phyloP scores from a whole-genome alignment of 495 filamentous ascomycete species.

The Astrothelium subdiscretum region DNA sequence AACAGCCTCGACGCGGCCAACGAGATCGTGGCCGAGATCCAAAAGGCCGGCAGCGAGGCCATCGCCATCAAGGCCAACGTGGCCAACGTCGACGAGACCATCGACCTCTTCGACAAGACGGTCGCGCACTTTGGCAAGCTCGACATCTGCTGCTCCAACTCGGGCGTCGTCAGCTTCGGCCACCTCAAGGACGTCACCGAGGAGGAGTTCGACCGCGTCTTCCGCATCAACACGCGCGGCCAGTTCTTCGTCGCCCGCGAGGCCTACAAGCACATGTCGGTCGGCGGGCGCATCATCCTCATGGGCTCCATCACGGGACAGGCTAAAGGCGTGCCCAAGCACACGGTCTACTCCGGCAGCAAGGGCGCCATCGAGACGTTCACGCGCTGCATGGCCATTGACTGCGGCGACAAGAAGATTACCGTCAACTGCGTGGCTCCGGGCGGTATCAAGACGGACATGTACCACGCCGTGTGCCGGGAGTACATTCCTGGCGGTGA shows the following conservation, averaged over 20 bases:
- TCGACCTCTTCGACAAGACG: slow-evolving; percentile 34
- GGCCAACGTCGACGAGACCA: slow-evolving; percentile 33
- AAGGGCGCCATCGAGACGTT: slow-evolving; percentile 50
- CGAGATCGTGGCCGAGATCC: slow-evolving; percentile 35
- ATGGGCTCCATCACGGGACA: slow-evolving; percentile 55
- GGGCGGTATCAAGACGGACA: slow-evolving; percentile 58
- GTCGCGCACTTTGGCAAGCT: slow-evolving; percentile 35
- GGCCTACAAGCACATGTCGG: slow-evolving; percentile 49
- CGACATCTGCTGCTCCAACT: slow-evolving; percentile 42
- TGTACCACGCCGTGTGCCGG: slow-evolving; percentile 53
- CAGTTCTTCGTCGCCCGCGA: slow-evolving; percentile 57
- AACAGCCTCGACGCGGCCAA: slow-evolving; percentile 37
- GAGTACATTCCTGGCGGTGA: slow-evolving; percentile 53
- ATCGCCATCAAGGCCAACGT: slow-evolving; percentile 43
- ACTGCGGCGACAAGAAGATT: slow-evolving; percentile 40
- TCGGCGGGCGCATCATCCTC: slow-evolving; percentile 51
- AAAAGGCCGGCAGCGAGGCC: slow-evolving; percentile 31
- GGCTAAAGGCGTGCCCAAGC: slow-evolving; percentile 50
- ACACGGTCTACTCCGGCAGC: slow-evolving; percentile 48
- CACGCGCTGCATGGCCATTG: slow-evolving; percentile 43
- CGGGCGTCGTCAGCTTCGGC: slow-evolving; percentile 43
- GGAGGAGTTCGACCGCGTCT: slow-evolving; percentile 43
- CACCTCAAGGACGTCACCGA: slow-evolving; percentile 36
- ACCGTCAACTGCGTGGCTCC: slow-evolving; percentile 57
- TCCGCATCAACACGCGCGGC: slow-evolving; percentile 47